These are phyloP conservation scores for Prunus armeniaca DNA, from an alignment of 306 rosid species.

Conservation along the genomic window DNA sequence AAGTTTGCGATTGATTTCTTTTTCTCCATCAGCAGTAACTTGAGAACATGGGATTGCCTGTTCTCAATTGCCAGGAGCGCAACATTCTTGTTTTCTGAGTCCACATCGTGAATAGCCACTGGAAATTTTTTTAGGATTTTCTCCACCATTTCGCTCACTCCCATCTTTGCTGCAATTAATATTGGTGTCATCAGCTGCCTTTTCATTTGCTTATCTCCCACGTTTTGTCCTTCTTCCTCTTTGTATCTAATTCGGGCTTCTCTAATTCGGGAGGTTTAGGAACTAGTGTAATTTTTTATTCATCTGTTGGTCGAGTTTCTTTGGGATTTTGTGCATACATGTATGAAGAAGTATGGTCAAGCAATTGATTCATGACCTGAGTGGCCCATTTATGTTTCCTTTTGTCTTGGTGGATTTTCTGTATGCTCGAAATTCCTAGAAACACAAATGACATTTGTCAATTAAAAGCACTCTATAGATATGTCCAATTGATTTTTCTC, in stretches of 20 bases:
- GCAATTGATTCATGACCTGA: constrained; percentile 20
- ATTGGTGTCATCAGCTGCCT: constrained; percentile 33
- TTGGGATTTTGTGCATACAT: constrained; percentile 17
- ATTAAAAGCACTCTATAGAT: no score
- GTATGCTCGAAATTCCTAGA: constrained; percentile 25
- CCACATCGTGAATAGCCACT: constrained; percentile 45
- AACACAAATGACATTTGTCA: no score
- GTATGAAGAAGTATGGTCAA: constrained; percentile 3
- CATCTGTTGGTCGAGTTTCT: neutral
- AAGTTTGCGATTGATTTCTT: constrained; percentile 19
- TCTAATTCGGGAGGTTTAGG: neutral
- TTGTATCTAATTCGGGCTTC: neutral
- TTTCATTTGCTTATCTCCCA: neutral
- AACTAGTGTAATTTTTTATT: fast-evolving
- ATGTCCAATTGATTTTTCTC: no score
- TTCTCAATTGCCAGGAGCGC: constrained; percentile 60
- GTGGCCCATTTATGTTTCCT: constrained; percentile 13
- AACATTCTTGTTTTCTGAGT: constrained; percentile 45
- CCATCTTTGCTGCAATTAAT: constrained; percentile 61
- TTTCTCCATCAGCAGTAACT: constrained; percentile 17
- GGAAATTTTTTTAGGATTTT: constrained; percentile 43
- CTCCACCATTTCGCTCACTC: constrained; percentile 53
- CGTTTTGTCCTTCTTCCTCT: neutral
- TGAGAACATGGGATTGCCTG: constrained; percentile 50
- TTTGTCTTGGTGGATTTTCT: constrained; percentile 22